Percentiles rank a stretch among this genome's conserved stretches.
Conservation (phyloP, 2,329 filamentous ascomycete genomes). For the Stemphylium vesicarium region DNA sequence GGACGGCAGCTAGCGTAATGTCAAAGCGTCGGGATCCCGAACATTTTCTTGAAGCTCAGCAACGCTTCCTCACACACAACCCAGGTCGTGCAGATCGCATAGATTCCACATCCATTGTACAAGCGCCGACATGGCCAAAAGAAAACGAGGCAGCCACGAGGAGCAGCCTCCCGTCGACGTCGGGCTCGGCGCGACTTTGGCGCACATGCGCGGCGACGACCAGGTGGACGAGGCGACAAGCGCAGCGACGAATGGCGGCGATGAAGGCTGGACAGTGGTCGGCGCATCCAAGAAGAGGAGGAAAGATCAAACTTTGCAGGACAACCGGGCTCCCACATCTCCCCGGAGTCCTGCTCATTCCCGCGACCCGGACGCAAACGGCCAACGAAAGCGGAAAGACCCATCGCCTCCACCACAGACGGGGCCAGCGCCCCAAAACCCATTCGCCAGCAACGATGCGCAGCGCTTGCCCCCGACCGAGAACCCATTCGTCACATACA, state of each 20-base stretch:
- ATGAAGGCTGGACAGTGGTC: constrained; percentile 41
- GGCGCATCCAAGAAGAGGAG: constrained; percentile 33
- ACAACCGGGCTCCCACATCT: constrained; percentile 8
- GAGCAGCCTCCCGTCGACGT: constrained; percentile 27
- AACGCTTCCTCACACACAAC: neutral
- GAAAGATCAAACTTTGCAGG: constrained; percentile 19
- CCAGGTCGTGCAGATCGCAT: neutral
- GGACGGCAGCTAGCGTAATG: too few relatives aligned
- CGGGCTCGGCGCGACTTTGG: constrained; percentile 40
- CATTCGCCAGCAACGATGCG: constrained; percentile 22
- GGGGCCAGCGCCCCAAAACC: constrained; percentile 18
- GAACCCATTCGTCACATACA: constrained; percentile 29
- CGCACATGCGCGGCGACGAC: constrained; percentile 30
- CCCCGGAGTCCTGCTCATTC: neutral
- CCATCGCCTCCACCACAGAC: constrained; percentile 7
- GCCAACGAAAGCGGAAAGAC: neutral
- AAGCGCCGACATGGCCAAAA: constrained; percentile 36
- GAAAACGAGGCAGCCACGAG: constrained; percentile 34
- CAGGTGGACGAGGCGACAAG: constrained; percentile 17
- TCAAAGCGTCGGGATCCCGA: neutral
- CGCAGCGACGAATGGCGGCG: constrained; percentile 18
- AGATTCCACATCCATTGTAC: constrained; percentile 7
- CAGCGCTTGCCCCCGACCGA: constrained; percentile 11
- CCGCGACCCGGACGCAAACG: neutral
- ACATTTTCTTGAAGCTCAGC: constrained; percentile 9